phyloP scores from a whole-genome alignment of 2,329 filamentous ascomycete species.

The Botryosphaeria dothidea region DNA sequence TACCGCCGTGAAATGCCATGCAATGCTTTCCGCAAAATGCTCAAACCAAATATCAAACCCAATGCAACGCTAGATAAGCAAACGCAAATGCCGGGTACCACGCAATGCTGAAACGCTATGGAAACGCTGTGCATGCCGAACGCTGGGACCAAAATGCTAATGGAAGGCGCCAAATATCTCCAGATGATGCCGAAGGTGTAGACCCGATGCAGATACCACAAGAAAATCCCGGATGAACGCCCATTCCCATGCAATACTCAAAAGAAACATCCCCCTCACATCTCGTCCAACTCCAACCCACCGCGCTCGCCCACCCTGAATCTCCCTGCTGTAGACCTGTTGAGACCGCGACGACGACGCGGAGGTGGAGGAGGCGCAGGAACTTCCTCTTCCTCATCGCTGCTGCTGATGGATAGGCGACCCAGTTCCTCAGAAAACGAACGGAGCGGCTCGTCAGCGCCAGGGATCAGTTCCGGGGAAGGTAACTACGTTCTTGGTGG shows the following conservation, averaged over 20 bases:
- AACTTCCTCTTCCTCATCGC: neutral
- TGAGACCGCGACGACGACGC: neutral
- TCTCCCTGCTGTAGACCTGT: neutral
- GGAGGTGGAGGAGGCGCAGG: neutral
- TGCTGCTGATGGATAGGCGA: neutral
- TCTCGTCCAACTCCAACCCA: neutral
- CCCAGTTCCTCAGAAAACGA: neutral
- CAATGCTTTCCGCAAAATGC: neutral
- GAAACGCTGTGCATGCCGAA: neutral
- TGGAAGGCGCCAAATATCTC: neutral
- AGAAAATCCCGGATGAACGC: neutral
- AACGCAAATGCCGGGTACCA: neutral
- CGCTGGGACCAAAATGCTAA: neutral
- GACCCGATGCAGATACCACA: neutral
- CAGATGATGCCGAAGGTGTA: neutral
- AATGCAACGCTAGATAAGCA: neutral
- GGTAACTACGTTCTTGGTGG: neutral
- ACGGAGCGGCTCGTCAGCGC: neutral
- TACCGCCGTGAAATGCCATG: neutral
- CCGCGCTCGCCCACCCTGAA: neutral
- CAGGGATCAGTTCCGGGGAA: neutral
- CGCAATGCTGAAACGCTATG: neutral
- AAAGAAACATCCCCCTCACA: too few species aligned
- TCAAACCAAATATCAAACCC: neutral
- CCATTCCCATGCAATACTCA: neutral